phyloP scores from a whole-genome alignment of 345 rosid genomes.

The Heritiera littoralis region DNA sequence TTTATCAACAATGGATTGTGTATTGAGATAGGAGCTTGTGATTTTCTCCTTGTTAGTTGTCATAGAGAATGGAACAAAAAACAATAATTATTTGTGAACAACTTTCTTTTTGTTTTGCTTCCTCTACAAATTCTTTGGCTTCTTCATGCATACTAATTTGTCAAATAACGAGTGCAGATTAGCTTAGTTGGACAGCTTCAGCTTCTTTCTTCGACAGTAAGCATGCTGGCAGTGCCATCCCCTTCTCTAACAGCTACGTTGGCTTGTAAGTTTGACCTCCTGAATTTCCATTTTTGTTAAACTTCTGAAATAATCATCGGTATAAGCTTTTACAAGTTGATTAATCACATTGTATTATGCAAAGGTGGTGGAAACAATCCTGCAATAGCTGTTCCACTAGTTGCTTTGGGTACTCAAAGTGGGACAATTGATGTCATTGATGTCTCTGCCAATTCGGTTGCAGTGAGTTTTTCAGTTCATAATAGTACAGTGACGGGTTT shows the following conservation, averaged over 20 bases:
- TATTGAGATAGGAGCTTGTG: neutral
- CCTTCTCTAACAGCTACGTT: constrained; percentile 93
- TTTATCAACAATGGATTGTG: neutral
- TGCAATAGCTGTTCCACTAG: constrained; percentile 92
- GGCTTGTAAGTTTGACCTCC: constrained; percentile 36
- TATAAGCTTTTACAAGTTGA: constrained; percentile 4
- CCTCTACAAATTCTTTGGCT: neutral
- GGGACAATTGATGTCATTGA: constrained; percentile 83
- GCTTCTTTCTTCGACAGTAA: constrained; percentile 90
- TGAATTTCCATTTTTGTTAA: neutral
- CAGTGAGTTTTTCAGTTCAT: constrained; percentile 84
- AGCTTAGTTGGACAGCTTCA: constrained; percentile 84
- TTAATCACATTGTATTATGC: constrained; percentile 3
- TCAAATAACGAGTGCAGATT: constrained; percentile 40
- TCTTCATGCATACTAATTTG: constrained; percentile 9
- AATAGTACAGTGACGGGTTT: constrained; percentile 76
- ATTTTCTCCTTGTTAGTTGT: constrained; percentile 4
- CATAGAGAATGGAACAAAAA: constrained; percentile 1
- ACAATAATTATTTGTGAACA: neutral
- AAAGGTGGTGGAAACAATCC: constrained; percentile 62
- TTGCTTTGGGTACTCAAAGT: constrained; percentile 95
- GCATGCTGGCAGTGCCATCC: constrained; percentile 92
- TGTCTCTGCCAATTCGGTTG: constrained; percentile 90
- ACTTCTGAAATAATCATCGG: constrained; percentile 11
- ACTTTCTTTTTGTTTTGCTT: neutral